Percentiles rank a stretch among this genome's conserved stretches.
Conservation (phyloP, 495 filamentous ascomycete species). For the Talaromyces wortmannii region DNA sequence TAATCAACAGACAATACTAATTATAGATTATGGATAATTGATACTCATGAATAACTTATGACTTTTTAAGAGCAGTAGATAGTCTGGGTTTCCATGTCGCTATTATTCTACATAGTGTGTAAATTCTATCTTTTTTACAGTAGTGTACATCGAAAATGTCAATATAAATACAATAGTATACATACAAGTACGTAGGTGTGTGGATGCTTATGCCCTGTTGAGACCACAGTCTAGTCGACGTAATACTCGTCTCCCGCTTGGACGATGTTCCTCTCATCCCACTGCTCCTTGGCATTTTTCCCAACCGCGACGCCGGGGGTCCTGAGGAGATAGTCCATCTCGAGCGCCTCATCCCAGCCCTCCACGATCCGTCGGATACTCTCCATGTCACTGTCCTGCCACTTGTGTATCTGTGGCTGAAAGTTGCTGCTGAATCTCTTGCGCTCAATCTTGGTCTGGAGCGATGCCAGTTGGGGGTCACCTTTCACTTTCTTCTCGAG, state of each 20-base stretch:
- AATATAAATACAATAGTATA: too few species aligned
- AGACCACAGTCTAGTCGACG: neutral
- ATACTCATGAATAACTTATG: too few species aligned
- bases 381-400: constrained; percentile 3
- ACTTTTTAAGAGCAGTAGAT: too few species aligned
- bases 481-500: constrained; percentile 19
- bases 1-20: neutral
- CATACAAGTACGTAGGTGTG: too few species aligned
- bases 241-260: neutral
- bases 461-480: constrained; percentile 7
- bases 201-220: too few species aligned
- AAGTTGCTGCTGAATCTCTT: constrained; percentile 10
- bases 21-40: too few species aligned
- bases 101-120: too few species aligned
- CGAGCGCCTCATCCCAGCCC: constrained; percentile 25
- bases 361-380: constrained; percentile 6
- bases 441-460: neutral
- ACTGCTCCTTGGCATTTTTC: constrained; percentile 5
- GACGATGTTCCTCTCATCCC: constrained; percentile 9
- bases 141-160: too few species aligned
- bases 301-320: constrained; percentile 6
- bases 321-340: constrained; percentile 15
- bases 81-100: too few species aligned
- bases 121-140: too few species aligned
- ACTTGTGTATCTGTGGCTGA: constrained; percentile 10